Evolutionary conservation across 148 eudicot species (phyloP).

Genomic region (Camellia granthamiana): DNA sequence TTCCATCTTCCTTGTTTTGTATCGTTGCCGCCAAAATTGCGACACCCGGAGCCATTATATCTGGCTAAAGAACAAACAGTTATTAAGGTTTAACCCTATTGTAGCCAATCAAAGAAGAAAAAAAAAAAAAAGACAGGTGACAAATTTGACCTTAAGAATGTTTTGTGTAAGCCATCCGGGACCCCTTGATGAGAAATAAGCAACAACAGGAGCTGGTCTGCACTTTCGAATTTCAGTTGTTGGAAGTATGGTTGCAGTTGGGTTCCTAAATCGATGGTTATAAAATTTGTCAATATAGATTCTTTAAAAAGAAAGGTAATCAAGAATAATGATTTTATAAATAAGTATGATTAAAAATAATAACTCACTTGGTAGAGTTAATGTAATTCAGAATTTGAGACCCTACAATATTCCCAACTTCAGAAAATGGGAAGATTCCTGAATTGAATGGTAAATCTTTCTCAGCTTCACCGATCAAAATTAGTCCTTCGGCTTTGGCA

Average conservation of each 20-base stretch:
- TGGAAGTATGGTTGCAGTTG: constrained; percentile 54
- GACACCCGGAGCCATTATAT: constrained; percentile 74
- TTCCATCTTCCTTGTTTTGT: constrained; percentile 32
- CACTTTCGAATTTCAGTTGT: constrained; percentile 29
- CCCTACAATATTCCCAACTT: constrained; percentile 42
- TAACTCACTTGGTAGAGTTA: constrained; percentile 53
- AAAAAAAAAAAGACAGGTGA: neutral
- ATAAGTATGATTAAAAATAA: neutral
- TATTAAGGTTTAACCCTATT: neutral
- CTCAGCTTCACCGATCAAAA: constrained; percentile 38
- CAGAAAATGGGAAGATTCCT: constrained; percentile 53
- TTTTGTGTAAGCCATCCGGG: constrained; percentile 59
- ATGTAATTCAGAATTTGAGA: constrained; percentile 51
- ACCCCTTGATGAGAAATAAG: constrained; percentile 72
- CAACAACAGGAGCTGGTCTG: constrained; percentile 67
- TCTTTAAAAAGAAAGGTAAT: neutral
- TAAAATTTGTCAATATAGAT: too few relatives aligned
- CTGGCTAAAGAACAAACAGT: constrained; percentile 37
- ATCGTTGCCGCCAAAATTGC: constrained; percentile 58
- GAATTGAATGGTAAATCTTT: constrained; percentile 52
- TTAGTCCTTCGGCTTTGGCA: constrained; percentile 55
- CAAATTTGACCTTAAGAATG: constrained; percentile 53
- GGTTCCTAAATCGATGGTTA: constrained; percentile 26
- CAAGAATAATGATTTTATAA: neutral
- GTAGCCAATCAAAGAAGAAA: neutral